A percentile compares a stretch with the other conserved stretches of the same genome.
These are phyloP conservation scores for Boletus rubroflammeus DNA, from an alignment of 768 basidiomycete genomes.

Conservation along the genomic window DNA sequence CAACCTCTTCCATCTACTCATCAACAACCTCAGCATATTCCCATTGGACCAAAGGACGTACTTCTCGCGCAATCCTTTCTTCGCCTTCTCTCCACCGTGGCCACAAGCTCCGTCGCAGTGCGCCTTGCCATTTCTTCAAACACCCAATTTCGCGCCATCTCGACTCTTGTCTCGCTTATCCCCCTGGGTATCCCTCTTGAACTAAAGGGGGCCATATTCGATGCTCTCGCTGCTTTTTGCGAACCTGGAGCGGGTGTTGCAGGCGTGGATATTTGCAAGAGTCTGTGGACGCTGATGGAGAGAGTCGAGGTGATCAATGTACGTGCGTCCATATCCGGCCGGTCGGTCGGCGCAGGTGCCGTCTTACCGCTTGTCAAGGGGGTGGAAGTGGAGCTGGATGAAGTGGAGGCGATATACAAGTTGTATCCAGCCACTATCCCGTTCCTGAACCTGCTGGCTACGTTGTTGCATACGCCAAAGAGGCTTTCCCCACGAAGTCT, in stretches of 20 bases:
- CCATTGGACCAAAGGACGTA: slow-evolving; percentile 68
- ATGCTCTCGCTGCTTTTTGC: slow-evolving; percentile 79
- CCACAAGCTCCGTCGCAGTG: slow-evolving; percentile 69
- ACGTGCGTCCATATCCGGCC: slow-evolving; percentile 39
- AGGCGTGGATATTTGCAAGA: slow-evolving; percentile 77
- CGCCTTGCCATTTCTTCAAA: slow-evolving; percentile 75
- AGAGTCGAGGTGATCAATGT: slow-evolving; percentile 80
- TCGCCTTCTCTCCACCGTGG: slow-evolving; percentile 71
- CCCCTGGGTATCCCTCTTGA: slow-evolving; percentile 84
- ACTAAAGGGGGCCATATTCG: slow-evolving; percentile 81
- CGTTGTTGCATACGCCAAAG: slow-evolving; percentile 82
- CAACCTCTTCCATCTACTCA: slow-evolving; percentile 33
- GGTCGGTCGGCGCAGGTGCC: slow-evolving; percentile 23
- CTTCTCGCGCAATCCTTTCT: slow-evolving; percentile 79
- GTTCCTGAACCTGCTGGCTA: slow-evolving; percentile 77
- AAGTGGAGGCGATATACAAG: slow-evolving; percentile 74
- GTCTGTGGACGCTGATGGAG: slow-evolving; percentile 84
- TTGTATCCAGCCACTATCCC: slow-evolving; percentile 88
- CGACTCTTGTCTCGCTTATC: slow-evolving; percentile 73
- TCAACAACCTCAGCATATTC: slow-evolving; percentile 40
- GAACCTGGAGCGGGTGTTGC: slow-evolving; percentile 68
- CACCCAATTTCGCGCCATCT: slow-evolving; percentile 76
- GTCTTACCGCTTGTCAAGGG: slow-evolving; percentile 62
- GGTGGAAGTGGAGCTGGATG: slow-evolving; percentile 82
- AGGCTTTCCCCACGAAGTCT: slow-evolving; percentile 59